Percentiles rank a stretch among this genome's conserved stretches.
These are phyloP conservation scores for Komagataella kurtzmanii DNA, from an alignment of 805 yeast genomes.

Conservation along the genomic window DNA sequence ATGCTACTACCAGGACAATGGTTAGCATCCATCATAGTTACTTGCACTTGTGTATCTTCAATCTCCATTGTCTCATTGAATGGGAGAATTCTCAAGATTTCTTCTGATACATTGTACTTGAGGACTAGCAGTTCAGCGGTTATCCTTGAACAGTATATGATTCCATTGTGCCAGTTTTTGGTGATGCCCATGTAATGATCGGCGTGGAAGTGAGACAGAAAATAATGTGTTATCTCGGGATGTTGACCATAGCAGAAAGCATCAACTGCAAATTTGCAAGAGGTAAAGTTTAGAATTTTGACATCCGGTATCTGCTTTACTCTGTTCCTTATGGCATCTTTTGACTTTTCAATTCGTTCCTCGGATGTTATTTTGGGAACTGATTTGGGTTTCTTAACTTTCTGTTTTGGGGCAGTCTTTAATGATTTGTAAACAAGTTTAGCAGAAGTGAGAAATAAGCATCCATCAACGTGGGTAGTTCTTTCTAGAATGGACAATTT, in stretches of 20 bases:
- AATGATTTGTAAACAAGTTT: slow-evolving; percentile 12
- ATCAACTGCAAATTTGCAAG: slow-evolving; percentile 41
- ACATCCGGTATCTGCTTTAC: slow-evolving; percentile 32
- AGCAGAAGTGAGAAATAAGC: slow-evolving; percentile 19
- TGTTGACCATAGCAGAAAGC: slow-evolving; percentile 44
- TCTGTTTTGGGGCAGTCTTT: slow-evolving; percentile 3
- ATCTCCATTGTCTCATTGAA: slow-evolving; percentile 25
- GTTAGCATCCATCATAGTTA: slow-evolving; percentile 69
- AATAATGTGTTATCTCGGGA: slow-evolving; percentile 34
- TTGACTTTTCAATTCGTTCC: background rate
- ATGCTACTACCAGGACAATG: slow-evolving; percentile 96
- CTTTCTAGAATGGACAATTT: slow-evolving; percentile 25
- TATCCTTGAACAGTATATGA: slow-evolving; percentile 57
- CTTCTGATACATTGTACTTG: slow-evolving; percentile 40
- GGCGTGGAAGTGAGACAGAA: slow-evolving; percentile 77
- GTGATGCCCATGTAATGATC: slow-evolving; percentile 88
- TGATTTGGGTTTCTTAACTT: background rate
- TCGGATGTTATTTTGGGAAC: background rate
- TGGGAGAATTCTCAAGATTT: slow-evolving; percentile 24
- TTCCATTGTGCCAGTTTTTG: slow-evolving; percentile 63
- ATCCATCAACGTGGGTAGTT: slow-evolving; percentile 41
- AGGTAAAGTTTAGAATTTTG: slow-evolving; percentile 32
- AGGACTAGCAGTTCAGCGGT: slow-evolving; percentile 46
- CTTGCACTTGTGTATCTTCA: slow-evolving; percentile 30
- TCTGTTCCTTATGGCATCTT: background rate